A percentile compares a stretch with the other conserved stretches of the same genome.
These are phyloP conservation scores for Kuraishia hungarica DNA, from an alignment of 805 yeast species.

Conservation along the genomic window DNA sequence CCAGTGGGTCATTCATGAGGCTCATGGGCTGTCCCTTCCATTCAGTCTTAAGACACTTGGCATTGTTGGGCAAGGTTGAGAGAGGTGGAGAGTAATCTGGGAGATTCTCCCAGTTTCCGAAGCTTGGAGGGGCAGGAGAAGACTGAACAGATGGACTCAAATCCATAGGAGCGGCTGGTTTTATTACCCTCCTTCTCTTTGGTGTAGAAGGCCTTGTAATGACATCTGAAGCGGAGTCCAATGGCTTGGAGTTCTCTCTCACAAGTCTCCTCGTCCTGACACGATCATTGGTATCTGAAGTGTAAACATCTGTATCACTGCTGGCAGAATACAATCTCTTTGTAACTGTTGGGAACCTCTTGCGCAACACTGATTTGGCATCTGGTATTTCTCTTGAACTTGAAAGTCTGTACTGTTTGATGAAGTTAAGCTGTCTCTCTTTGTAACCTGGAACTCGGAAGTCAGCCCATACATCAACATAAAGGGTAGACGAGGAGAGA, in stretches of 20 bases:
- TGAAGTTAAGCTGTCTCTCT: slow-evolving; percentile 38
- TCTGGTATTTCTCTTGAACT: slow-evolving; percentile 6
- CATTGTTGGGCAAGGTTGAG: slow-evolving; percentile 56
- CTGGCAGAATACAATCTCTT: slow-evolving; percentile 16
- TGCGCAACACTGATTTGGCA: slow-evolving; percentile 3
- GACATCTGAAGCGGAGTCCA: slow-evolving; percentile 16
- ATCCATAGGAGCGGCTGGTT: slow-evolving; percentile 23
- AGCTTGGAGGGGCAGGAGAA: slow-evolving; percentile 28
- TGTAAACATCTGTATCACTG: slow-evolving; percentile 22
- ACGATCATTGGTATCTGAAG: slow-evolving; percentile 32
- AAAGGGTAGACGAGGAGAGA: slow-evolving; percentile 31
- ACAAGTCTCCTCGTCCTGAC: slow-evolving; percentile 54
- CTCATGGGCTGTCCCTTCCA: slow-evolving; percentile 99
- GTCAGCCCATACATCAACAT: slow-evolving; percentile 43
- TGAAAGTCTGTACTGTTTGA: slow-evolving; percentile 38
- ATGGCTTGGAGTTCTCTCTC: slow-evolving; percentile 28
- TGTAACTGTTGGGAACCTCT: slow-evolving; percentile 19
- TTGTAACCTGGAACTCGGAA: slow-evolving; percentile 35
- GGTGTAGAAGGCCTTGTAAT: slow-evolving; percentile 25
- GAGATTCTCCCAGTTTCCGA: slow-evolving; percentile 59
- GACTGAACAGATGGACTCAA: slow-evolving; percentile 22
- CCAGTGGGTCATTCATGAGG: slow-evolving; percentile 67
- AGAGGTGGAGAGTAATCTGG: slow-evolving; percentile 81
- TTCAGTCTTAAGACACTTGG: slow-evolving; percentile 75
- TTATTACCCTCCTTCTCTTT: slow-evolving; percentile 24